Percentiles rank a stretch among this genome's conserved stretches.
phyloP scores from a whole-genome alignment of 495 filamentous ascomycete genomes.

The Penicillium psychrofluorescens region DNA sequence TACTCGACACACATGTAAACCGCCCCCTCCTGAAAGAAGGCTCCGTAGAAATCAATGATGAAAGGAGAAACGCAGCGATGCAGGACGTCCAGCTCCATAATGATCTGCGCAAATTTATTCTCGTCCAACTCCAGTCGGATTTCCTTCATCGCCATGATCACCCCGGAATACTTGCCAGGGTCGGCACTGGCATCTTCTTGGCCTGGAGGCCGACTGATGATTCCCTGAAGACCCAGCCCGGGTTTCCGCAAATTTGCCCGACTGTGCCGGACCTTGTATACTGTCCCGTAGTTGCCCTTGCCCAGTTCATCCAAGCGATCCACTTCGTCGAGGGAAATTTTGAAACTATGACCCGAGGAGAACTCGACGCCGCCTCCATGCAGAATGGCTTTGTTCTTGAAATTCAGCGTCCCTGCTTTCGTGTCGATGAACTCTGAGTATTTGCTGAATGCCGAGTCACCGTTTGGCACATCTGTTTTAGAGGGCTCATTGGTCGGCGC shows the following conservation, averaged over 20 bases:
- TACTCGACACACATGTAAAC: slow-evolving; percentile 99
- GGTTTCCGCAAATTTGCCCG: slow-evolving; percentile 71
- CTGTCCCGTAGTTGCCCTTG: slow-evolving; percentile 97
- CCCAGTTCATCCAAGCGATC: slow-evolving; percentile 92
- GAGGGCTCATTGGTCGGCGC: slow-evolving; percentile 12
- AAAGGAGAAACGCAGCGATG: slow-evolving; percentile 92
- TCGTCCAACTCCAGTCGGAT: slow-evolving; percentile 96
- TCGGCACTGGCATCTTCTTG: slow-evolving; percentile 19
- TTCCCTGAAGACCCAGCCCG: slow-evolving; percentile 65
- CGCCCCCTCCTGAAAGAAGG: slow-evolving; percentile 97
- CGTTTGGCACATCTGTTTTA: slow-evolving; percentile 12
- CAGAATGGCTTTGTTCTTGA: slow-evolving; percentile 87
- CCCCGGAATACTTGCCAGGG: slow-evolving; percentile 44
- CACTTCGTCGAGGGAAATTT: slow-evolving; percentile 91
- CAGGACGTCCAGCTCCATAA: slow-evolving; percentile 95
- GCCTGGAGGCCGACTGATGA: slow-evolving; percentile 36
- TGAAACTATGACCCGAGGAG: slow-evolving; percentile 80
- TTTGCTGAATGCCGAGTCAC: slow-evolving; percentile 72
- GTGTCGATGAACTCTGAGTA: slow-evolving; percentile 90
- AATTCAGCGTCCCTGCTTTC: slow-evolving; percentile 82
- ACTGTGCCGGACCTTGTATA: slow-evolving; percentile 90
- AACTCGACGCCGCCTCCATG: slow-evolving; percentile 88
- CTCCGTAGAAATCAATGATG: slow-evolving; percentile 97
- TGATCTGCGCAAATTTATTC: slow-evolving; percentile 91
- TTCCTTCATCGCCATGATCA: slow-evolving; percentile 99